Evolutionary conservation across 805 yeast genomes (phyloP).

Genomic region (Ogataea methylovora): DNA sequence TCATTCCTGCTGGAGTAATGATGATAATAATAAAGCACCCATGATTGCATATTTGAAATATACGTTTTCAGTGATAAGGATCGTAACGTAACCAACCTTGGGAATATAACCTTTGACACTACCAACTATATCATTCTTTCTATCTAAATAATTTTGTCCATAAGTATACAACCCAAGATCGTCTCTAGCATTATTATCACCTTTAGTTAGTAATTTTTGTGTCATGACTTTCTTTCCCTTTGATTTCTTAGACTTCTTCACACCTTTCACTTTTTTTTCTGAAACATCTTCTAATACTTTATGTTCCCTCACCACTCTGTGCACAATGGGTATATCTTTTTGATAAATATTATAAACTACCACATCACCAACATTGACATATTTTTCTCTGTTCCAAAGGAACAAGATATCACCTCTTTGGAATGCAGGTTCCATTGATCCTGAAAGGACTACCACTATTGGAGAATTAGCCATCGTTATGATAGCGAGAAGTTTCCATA

Average conservation of each 20-base stretch:
- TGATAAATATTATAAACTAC: constrained; percentile 85
- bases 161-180: constrained; percentile 81
- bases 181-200: constrained; percentile 91
- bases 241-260: constrained; percentile 2
- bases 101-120: constrained; percentile 92
- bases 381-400: constrained; percentile 75
- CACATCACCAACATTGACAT: constrained; percentile 77
- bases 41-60: constrained; percentile 75
- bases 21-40: constrained; percentile 65
- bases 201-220: constrained; percentile 83
- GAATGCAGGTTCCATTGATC: constrained; percentile 99
- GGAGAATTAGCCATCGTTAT: constrained; percentile 84
- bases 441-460: constrained; percentile 92
- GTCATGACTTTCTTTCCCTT: constrained; percentile 15
- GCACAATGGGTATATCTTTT: constrained; percentile 90
- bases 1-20: constrained; percentile 54
- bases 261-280: constrained; percentile 7
- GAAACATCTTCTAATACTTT: constrained; percentile 24
- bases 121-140: constrained; percentile 75
- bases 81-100: constrained; percentile 82
- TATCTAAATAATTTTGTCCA: constrained; percentile 68
- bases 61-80: constrained; percentile 80
- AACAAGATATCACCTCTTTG: constrained; percentile 94
- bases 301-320: constrained; percentile 87
- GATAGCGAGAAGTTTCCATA: constrained; percentile 79